Percentiles rank a stretch among this genome's conserved stretches.
phyloP scores from a whole-genome alignment of 352 stramenopile species.

The Phytophthora fragariaefolia region DNA sequence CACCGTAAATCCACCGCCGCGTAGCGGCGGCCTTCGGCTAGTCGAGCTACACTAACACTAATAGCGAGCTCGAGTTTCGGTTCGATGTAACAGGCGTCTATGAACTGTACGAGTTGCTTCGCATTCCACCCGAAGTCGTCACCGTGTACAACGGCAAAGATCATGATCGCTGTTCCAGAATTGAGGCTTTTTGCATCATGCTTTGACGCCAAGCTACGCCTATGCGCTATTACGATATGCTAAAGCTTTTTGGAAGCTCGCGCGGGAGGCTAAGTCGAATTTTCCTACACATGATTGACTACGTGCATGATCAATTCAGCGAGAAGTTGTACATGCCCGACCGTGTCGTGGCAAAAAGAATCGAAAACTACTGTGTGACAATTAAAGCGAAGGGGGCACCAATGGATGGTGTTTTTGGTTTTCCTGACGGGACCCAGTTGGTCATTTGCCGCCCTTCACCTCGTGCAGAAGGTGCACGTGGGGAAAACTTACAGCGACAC shows the following conservation, averaged over 20 bases:
- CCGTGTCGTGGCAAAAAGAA: neutral
- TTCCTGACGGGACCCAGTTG: constrained; percentile 9
- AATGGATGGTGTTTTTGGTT: neutral
- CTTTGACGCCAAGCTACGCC: neutral
- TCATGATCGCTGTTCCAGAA: too few relatives aligned
- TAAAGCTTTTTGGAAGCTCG: neutral
- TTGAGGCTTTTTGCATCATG: neutral
- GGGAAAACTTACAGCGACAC: neutral
- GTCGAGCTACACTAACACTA: too few relatives aligned
- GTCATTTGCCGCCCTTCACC: neutral
- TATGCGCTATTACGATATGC: neutral
- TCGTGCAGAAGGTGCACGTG: neutral
- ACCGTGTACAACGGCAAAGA: too few relatives aligned
- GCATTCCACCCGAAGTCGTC: too few relatives aligned
- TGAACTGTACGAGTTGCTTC: too few relatives aligned
- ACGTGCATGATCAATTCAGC: neutral
- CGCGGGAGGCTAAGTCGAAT: neutral
- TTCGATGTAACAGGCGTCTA: too few relatives aligned
- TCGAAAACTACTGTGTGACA: neutral
- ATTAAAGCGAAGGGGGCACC: neutral
- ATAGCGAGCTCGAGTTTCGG: too few relatives aligned
- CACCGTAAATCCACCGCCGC: too few relatives aligned
- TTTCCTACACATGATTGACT: neutral
- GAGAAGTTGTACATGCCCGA: neutral
- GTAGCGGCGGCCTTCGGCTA: too few relatives aligned